Evolutionary conservation across 2,329 filamentous ascomycete genomes (phyloP), one percentile per base, ranked within the genome.

Genomic region (Aspergillus alliaceus): DNA sequence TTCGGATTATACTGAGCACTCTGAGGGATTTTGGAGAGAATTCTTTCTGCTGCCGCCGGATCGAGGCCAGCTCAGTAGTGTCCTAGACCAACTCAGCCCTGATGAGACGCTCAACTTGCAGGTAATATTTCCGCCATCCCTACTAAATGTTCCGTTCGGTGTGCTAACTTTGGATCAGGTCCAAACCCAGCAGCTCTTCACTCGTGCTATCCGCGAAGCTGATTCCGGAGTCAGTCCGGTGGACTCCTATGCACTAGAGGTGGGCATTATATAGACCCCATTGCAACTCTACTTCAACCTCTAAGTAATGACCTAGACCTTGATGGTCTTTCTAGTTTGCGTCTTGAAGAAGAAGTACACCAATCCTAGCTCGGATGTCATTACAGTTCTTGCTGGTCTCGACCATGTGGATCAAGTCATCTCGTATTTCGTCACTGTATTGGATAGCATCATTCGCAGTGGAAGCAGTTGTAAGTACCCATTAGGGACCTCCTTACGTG

Each of bases 21-120:
- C 90, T 0, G 91, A 96, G 59, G 93, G 92, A 42, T 99, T 97
- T 78, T 99, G 95, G 95, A 84, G 86, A 64, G 95, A 97, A 76
- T 92, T 99, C 77, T 99, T 99, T 74, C 83, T 99, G 35, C 82
- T 97, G 57, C 87, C 87, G 61, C 93, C 93, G 22, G 91, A 97
- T 71, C 83, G 85, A 54, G 73, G 80, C 4, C 84, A 86, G 49
- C 79, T 99, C 62, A 84, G 86, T 71, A 79, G 78, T 50, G 83
- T 92, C 48, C 79, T 99, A 59, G 84, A 87, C 61, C 79, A 83
- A n/a, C 79, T 95, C 39, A 83, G 84, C 51, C 85, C 91, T 6
- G 87, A 90, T 64, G 87, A 93, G 65, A 81, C 96, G 60, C 80
- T 97, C 40, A 85, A 88, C 57, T 78, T 90, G 48, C 91, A 96